phyloP scores from a whole-genome alignment of 1,139 yeast genomes.

The Hemisphaericaspora lyxosophila region DNA sequence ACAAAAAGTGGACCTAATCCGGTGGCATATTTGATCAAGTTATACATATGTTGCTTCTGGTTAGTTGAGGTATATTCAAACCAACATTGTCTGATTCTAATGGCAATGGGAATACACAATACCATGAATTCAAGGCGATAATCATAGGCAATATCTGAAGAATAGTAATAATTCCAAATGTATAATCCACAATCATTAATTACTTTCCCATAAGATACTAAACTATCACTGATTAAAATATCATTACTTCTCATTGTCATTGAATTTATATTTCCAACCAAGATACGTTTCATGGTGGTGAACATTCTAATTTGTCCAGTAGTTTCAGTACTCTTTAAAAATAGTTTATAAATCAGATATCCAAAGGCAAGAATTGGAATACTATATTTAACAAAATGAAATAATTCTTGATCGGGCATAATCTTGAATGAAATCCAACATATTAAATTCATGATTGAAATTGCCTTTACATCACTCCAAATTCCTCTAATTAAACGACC shows the following conservation, averaged over 20 bases:
- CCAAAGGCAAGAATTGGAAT: constrained; percentile 22
- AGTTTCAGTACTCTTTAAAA: constrained; percentile 15
- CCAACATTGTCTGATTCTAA: constrained; percentile 80
- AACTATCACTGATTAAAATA: constrained; percentile 74
- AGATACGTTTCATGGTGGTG: constrained; percentile 53
- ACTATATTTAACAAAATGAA: constrained; percentile 13
- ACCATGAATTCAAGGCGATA: constrained; percentile 46
- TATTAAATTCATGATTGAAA: constrained; percentile 21
- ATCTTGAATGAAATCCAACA: constrained; percentile 25
- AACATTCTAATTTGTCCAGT: constrained; percentile 45
- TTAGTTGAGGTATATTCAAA: constrained; percentile 58
- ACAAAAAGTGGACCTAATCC: constrained; percentile 64
- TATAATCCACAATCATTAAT: constrained; percentile 64
- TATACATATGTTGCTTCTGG: constrained; percentile 59
- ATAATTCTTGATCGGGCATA: constrained; percentile 17
- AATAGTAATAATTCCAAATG: constrained; percentile 33
- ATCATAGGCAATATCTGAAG: constrained; percentile 27
- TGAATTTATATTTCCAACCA: constrained; percentile 56
- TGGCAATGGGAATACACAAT: constrained; percentile 61
- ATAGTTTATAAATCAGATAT: constrained; percentile 18
- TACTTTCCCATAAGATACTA: constrained; percentile 77
- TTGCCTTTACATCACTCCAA: constrained; percentile 25
- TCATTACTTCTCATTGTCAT: constrained; percentile 68
- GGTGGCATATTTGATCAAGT: constrained; percentile 71
- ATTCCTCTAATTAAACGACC: constrained; percentile 33